Base-by-base conservation (phyloP, 2,329 filamentous ascomycete genomes). In the Talaromyces amestolkiae region DNA sequence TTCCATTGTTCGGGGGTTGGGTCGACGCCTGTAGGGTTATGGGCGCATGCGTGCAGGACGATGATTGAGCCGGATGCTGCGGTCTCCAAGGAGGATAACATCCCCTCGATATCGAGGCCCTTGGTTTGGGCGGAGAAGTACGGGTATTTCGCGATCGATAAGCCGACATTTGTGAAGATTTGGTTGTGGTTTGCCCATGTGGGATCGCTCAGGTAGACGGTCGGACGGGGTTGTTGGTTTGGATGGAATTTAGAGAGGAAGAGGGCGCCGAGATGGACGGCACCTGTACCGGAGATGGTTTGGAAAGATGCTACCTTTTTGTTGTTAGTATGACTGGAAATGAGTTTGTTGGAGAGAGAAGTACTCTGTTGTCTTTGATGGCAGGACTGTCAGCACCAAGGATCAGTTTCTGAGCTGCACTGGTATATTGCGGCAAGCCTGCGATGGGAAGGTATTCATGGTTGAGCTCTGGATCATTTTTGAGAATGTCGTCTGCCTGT, bases 131-230 rank as follows among this genome's bases (percentile, higher is more conserved):
- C 88, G 78, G 89, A 89, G 83, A 97, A 99, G 85, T 99, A 99
- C 59, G 94, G 95, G 82, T 99, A 99, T 70, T 87, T 87, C 71
- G 89, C 89, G 72, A 92, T 87, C 39, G 87, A 82, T 35, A 98
- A 84, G 72, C 86, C 85, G 75, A 97, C 93, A 76, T 98, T 98
- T 80, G 84, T 87, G 83, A 99, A 97, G 84, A 99, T 97, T 80
- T 98, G 95, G 83, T 96, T 89, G 87, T 99, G 95, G 83, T 99
- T 99, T 71, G 91, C 93, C 95, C 95, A 99, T 68, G 95, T 99
- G 62, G 95, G 95, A 79, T 91, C 91, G 74, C 93, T 97, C 78
- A 98, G 85, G 85, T 97, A 97, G 80, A 96, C 87, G 66, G 89
- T 87, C 71, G 89, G 81, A 85, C 87, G 75, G 86, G 85, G 74